Percentiles rank a stretch among this genome's conserved stretches.
Conservation (phyloP, 805 yeast genomes). For the Phaffomyces opuntiae region DNA sequence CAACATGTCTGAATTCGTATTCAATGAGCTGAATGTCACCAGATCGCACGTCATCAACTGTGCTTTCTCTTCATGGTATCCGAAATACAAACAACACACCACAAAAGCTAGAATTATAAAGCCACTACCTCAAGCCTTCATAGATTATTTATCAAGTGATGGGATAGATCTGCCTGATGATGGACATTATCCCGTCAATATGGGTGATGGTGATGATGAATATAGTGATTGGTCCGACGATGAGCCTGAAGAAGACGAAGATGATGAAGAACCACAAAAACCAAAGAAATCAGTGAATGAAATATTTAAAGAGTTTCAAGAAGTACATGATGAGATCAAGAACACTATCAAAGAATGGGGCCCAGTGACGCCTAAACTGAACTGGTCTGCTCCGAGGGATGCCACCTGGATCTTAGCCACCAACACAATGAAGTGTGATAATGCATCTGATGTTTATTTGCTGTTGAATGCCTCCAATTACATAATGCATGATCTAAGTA, state of each 20-base stretch:
- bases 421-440: constrained; percentile 65
- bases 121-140: constrained; percentile 51
- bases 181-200: constrained; percentile 27
- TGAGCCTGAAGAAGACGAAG: constrained; percentile 15
- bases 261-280: constrained; percentile 1
- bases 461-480: constrained; percentile 83
- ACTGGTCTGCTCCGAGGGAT: constrained; percentile 97
- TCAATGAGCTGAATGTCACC: constrained; percentile 23
- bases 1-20: constrained; percentile 12
- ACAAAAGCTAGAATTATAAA: constrained; percentile 48
- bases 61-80: constrained; percentile 55
- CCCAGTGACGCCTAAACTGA: constrained; percentile 77
- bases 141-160: constrained; percentile 56
- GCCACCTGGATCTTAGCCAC: constrained; percentile 86
- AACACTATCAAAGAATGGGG: constrained; percentile 42
- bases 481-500: constrained; percentile 74
- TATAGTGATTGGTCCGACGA: constrained; percentile 69
- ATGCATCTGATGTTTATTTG: constrained; percentile 70
- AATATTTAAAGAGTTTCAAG: constrained; percentile 40
- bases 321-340: constrained; percentile 49
- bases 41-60: constrained; percentile 43
- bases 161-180: constrained; percentile 59
- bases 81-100: constrained; percentile 36
- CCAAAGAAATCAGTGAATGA: constrained; percentile 13
- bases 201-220: constrained; percentile 49